A percentile compares a stretch with the other conserved stretches of the same genome.
Evolutionary conservation across 768 basidiomycete genomes (phyloP).

Genomic region (Lactarius evosmus): DNA sequence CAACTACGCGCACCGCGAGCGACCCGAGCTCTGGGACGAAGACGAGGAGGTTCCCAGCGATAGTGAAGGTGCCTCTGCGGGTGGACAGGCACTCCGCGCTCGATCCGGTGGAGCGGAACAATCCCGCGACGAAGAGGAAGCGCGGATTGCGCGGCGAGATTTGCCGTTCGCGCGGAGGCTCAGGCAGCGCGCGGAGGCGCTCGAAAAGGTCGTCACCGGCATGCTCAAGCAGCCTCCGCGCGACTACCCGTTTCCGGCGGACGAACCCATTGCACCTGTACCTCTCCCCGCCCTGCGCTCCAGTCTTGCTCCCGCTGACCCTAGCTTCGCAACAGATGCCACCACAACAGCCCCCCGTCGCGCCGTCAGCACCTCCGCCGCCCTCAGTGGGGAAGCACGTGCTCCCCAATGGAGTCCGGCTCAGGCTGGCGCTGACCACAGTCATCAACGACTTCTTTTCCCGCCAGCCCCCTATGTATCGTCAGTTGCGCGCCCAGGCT

Average conservation of each 20-base stretch:
- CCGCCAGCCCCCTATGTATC: conserved; percentile 52
- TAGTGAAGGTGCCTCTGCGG: conserved; percentile 48
- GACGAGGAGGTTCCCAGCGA: conserved; percentile 66
- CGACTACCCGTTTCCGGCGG: conserved; percentile 53
- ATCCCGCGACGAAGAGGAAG: conserved; percentile 55
- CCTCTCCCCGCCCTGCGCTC: neutral
- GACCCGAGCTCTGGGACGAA: conserved; percentile 76
- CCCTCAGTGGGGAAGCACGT: conserved; percentile 49
- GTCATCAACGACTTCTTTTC: conserved; percentile 83
- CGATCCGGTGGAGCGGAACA: conserved; percentile 50
- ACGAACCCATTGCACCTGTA: conserved; percentile 47
- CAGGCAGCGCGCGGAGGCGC: conserved; percentile 70
- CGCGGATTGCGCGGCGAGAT: conserved; percentile 54
- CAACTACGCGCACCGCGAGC: conserved; percentile 59
- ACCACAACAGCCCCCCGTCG: conserved; percentile 40
- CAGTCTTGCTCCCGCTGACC: conserved; percentile 1
- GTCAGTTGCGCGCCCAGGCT: conserved; percentile 18
- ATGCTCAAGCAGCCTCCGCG: conserved; percentile 81
- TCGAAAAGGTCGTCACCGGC: conserved; percentile 76
- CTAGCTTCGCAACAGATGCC: conserved; percentile 41
- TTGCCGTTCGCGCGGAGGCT: conserved; percentile 59
- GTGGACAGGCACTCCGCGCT: conserved; percentile 38
- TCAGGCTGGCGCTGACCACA: conserved; percentile 70
- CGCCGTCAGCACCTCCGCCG: conserved; percentile 21
- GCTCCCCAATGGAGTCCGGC: conserved; percentile 76